Base-by-base conservation (phyloP, 805 yeast species). In the Lipomyces kockii region DNA sequence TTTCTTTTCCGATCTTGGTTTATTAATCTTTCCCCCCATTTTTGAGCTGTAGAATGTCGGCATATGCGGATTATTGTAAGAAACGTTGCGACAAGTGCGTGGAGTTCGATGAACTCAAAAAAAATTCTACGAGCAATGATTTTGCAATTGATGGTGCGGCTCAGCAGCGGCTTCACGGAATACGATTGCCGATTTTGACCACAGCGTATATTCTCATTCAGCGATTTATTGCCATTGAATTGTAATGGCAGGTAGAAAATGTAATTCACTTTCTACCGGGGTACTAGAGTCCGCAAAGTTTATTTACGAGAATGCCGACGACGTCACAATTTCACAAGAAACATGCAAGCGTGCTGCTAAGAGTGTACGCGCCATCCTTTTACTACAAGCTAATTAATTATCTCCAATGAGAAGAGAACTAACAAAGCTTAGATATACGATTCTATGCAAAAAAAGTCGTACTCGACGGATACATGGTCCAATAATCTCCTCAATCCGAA, bases 391-490 rank as follows among this genome's bases (percentile, higher is more conserved):
- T 11, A 37, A 12, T 37, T 37, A 29, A 29, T 5, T 37, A 12
- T 37, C 4, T 12, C 14, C 43, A 37, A 14, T 43, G 22, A 43
- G 9, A 8, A 7, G 22, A 43, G 9, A 8, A 7, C 22, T 43
- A n/a, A 43, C 20, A 17, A 17, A 8, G 22, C 11, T 8, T 20
- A 69, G 37, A 73, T 81, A 4, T 63, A 65, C 39, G 49, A 43
- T 25, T 72, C 69, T 22, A 78, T 81, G 80, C 62, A 60, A 43
- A 62, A 52, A 3, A 68, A 71, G 34, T 58, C 73, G 8, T 80
- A 79, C 66, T 73, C 79, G 7, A 74, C 79, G 9, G 74, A 72
- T 2, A 74, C 78, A 2, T 81, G 83, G 83, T 71, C 79, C n/a
- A 58, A 66, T 27, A 81, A 81, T 61, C 71, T 68, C 32, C 71